Conservation (phyloP, 768 basidiomycete genomes). For the Phanerochaete carnosa region DNA sequence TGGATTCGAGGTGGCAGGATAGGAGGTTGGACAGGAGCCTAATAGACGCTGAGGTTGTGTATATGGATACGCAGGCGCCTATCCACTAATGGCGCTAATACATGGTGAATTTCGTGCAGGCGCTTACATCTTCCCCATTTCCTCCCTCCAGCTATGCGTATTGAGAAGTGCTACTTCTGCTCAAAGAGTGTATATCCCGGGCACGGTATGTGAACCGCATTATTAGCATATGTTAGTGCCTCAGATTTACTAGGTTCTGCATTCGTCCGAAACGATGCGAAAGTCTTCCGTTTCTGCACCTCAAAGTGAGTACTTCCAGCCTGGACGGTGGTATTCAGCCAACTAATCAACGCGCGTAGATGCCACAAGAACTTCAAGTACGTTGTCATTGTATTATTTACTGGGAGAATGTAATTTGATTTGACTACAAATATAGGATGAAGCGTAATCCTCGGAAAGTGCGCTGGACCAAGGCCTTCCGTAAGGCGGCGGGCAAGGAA, state of each 20-base stretch:
- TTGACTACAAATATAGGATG: conserved; percentile 57
- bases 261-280: conserved; percentile 97
- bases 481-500: conserved; percentile 98
- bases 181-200: conserved; percentile 96
- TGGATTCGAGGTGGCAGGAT: no score
- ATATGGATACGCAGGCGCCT: no score
- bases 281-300: conserved; percentile 96
- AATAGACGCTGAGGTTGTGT: no score
- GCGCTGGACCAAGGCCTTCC: conserved; percentile 98
- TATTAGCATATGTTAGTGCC: not conserved
- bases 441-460: conserved; percentile 99
- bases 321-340: not conserved
- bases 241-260: conserved; percentile 59
- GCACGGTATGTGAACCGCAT: conserved; percentile 55
- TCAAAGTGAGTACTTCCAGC: conserved; percentile 69
- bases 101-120: conserved; percentile 9
- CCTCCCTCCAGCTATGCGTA: conserved; percentile 58
- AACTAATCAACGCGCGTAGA: conserved; percentile 37
- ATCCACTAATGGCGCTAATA: not conserved
- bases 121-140: not conserved
- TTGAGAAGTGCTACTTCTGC: conserved; percentile 99
- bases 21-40: no score
- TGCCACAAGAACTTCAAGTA: conserved; percentile 99
- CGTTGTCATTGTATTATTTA: conserved; percentile 17
- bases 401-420: not conserved